Base-by-base conservation (phyloP, 2,329 filamentous ascomycete species). In the Aspergillus vadensis region DNA sequence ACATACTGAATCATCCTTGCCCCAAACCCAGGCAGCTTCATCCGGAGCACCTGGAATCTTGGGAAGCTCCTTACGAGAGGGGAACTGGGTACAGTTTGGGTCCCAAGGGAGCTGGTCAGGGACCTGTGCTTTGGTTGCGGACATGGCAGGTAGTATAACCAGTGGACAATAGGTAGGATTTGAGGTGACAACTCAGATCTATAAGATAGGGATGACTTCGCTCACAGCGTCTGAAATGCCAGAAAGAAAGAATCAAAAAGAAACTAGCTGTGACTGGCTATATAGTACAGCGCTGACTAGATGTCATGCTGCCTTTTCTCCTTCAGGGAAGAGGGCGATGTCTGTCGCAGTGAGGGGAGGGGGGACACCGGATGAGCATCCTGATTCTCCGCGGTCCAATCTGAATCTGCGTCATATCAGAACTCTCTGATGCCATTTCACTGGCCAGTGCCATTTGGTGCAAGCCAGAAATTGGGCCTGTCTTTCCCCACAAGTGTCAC, bases 1-100 rank as follows among this genome's bases (percentile, higher is more conserved):
- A 64, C 66, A n/a, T 64, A 84, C 79, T 64, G 79, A 74, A 65
- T 86, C 84, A 68, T 85, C 76, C 43, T 82, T 76, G 12, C 85
- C 85, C 85, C 85, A 87, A 25, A 86, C 81, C 85, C 85, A 87
- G 17, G 84, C 84, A 17, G 85, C 83, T 27, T 79, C 82, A 17
- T 82, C 75, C 0, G 84, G 85, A 2, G 83, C 83, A 36, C 80
- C 81, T 1, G 80, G 73, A 39, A 86, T 78, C 19, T 72, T 66
- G 19, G 83, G 83, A 4, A 87, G 75, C 54, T 86, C 80, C 56
- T 81, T 80, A 14, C 83, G 76, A 0, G 78, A 79, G 0, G 85
- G 85, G 55, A 87, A 85, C 15, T 72, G 79, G 15, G 79, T 80
- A 41, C 73, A 78, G 58, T 85, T 74, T 1, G 85, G 84, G 66